Conservation (phyloP, 768 basidiomycete genomes). For the Sutorius australiensis region DNA sequence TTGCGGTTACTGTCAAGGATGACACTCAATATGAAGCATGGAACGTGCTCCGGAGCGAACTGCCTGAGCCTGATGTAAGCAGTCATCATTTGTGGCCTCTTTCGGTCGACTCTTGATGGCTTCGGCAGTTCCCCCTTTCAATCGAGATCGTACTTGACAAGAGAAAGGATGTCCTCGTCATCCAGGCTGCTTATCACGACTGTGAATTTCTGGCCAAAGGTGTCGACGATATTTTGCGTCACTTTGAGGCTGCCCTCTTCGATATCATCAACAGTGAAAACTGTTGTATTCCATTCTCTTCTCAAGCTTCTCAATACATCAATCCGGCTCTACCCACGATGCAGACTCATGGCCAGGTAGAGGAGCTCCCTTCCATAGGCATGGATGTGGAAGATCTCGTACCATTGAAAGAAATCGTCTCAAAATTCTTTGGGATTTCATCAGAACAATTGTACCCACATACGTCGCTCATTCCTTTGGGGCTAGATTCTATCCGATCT, state of each 20-base stretch:
- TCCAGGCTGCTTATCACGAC: conserved; percentile 24
- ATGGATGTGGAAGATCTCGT: conserved; percentile 1
- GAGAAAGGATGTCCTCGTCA: conserved; percentile 11
- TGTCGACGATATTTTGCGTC: conserved; percentile 20
- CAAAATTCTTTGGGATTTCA: conserved; percentile 16
- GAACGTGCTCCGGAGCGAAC: conserved; percentile 27
- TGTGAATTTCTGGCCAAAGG: conserved; percentile 12
- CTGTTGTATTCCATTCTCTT: not conserved
- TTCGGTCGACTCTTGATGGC: not conserved
- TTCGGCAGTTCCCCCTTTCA: conserved; percentile 21
- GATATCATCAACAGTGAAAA: conserved; percentile 10
- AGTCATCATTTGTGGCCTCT: not conserved
- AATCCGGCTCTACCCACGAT: not conserved
- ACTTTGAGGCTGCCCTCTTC: conserved; percentile 26
- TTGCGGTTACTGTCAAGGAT: conserved; percentile 29
- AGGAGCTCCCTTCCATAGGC: not conserved
- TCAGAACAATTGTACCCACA: conserved; percentile 7
- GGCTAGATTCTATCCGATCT: conserved; percentile 46
- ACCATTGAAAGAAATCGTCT: conserved; percentile 15
- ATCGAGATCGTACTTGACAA: conserved; percentile 26
- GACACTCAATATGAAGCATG: conserved; percentile 17
- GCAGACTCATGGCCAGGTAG: not conserved
- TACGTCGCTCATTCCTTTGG: conserved; percentile 42
- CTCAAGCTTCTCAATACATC: not conserved
- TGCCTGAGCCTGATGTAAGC: conserved; percentile 32